Conservation (phyloP, 257 asterid genomes). For the Gardenia jasminoides region DNA sequence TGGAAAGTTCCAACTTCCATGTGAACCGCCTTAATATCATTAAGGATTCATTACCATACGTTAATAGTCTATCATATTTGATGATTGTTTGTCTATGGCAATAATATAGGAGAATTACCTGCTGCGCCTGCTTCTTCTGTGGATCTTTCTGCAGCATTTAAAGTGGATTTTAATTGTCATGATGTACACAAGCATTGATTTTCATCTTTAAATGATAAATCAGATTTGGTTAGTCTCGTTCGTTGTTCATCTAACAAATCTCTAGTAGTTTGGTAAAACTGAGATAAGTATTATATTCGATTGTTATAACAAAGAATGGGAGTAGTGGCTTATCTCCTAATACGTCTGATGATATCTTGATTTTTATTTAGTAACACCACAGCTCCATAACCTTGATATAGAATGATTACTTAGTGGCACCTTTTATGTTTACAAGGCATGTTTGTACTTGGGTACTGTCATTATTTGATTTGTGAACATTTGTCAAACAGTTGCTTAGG, state of each 20-base stretch:
- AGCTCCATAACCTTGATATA: too few species aligned
- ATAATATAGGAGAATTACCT: neutral
- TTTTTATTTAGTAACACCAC: neutral
- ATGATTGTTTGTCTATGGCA: neutral
- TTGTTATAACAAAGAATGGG: neutral
- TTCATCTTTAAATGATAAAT: neutral
- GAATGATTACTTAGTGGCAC: neutral
- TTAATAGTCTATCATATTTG: too few species aligned
- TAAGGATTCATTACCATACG: neutral
- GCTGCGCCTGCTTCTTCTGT: neutral
- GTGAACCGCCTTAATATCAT: neutral
- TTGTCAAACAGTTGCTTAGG: neutral
- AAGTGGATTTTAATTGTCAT: neutral
- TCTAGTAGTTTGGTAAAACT: neutral
- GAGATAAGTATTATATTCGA: neutral
- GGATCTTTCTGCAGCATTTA: neutral
- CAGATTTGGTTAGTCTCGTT: neutral
- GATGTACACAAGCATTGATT: neutral
- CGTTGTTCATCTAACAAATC: neutral
- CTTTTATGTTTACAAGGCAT: neutral
- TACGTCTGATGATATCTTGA: neutral
- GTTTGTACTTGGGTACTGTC: neutral
- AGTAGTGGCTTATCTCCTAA: neutral
- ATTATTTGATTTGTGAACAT: neutral
- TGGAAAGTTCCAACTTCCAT: too few species aligned